Base-by-base conservation (phyloP, 2,329 filamentous ascomycete species). In the Verticillium nonalfalfae region DNA sequence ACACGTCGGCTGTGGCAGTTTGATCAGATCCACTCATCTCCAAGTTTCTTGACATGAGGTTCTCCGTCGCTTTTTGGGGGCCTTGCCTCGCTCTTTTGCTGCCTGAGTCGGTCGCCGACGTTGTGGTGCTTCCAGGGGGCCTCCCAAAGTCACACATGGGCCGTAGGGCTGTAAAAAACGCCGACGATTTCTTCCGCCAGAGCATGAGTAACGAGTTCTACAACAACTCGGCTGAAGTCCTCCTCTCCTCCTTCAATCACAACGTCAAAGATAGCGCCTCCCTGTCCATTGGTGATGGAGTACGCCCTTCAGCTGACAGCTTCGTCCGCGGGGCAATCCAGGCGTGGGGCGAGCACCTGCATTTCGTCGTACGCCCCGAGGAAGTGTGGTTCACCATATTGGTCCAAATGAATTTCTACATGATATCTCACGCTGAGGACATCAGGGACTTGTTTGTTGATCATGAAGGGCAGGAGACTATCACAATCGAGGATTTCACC, bases 331-430 rank as follows among this genome's bases (percentile, higher is more conserved):
- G 77, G 15, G 76, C 76, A 4, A 70, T 82, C 52, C 72, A 78
- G 36, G 80, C 81, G 0, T 83, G 82, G 75, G 79, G 75, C 34
- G 68, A 77, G 57, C 80, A 83, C 60, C 77, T 81, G 61, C 76
- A 82, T 65, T 72, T 85, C 1, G 72, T 75, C 1, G 69, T 85
- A 14, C 76, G 81, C 1, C 81, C 82, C 0, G 81, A 85, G 40
- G 81, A 84, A 59, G 70, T 85, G 35, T 85, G 82, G 82, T 79
- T 84, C 64, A 76, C 82, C 58, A 80, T 85, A 59, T 72, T 85
- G 4, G 73, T 74, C 0, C 81, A 85, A 68, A 70, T 85, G 57
- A 80, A 78, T 66, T 75, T 79, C 59, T 84, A 79, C 68, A 78
- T 84, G 71, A 75, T 77, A 35, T 70, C 70, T 0, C 73, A 85